Evolutionary conservation across 306 rosid genomes (phyloP).

Genomic region (Fagus sylvatica): DNA sequence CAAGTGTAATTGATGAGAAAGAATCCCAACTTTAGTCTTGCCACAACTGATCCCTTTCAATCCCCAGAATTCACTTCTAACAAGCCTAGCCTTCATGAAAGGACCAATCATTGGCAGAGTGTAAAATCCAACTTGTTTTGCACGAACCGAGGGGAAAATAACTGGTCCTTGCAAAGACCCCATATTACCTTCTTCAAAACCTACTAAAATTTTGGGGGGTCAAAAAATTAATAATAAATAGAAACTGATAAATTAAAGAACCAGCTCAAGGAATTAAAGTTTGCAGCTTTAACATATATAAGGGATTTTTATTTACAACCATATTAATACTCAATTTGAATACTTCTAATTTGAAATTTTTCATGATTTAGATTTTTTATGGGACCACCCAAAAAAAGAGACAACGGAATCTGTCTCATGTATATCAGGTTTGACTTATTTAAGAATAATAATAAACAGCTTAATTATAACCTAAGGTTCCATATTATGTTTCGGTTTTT

Average conservation of each 20-base stretch:
- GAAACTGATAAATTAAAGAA: background rate
- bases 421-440: background rate
- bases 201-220: constrained; percentile 6
- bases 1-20: constrained; percentile 34
- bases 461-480: background rate
- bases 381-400: background rate
- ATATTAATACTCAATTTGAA: background rate
- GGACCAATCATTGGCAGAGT: constrained; percentile 55
- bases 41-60: constrained; percentile 38
- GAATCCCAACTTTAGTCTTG: constrained; percentile 41
- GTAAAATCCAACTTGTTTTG: constrained; percentile 60
- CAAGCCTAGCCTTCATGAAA: constrained; percentile 40
- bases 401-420: background rate
- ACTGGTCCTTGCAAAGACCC: constrained; percentile 85
- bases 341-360: background rate
- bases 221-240: background rate
- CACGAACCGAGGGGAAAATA: constrained; percentile 65
- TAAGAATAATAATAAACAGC: background rate
- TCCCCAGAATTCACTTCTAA: constrained; percentile 69
- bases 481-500: background rate
- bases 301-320: background rate
- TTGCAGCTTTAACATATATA: background rate
- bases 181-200: constrained; percentile 54
- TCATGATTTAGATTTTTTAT: background rate
- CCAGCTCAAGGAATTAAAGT: background rate